Evolutionary conservation across 129 eudicot species (phyloP).

Genomic region (Helianthus tuberosus): DNA sequence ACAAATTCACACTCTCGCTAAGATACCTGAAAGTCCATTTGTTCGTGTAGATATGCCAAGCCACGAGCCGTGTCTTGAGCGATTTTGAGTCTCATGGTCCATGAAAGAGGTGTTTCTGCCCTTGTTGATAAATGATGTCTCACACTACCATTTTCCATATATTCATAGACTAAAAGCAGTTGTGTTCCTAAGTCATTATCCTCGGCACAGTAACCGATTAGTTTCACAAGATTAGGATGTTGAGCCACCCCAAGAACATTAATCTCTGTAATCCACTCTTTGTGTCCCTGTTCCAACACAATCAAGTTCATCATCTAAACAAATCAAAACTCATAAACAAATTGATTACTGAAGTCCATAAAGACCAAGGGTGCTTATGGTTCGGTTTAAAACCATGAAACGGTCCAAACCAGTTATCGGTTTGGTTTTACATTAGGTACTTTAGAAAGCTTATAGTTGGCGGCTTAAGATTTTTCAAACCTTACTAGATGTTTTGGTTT

Average conservation of each 20-base stretch:
- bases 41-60: slow-evolving; percentile 65
- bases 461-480: no score
- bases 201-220: slow-evolving; percentile 81
- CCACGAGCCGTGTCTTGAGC: slow-evolving; percentile 86
- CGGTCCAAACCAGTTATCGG: no score
- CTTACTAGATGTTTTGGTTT: no score
- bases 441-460: no score
- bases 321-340: no score
- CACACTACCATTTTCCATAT: slow-evolving; percentile 77
- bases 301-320: neutral
- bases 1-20: neutral
- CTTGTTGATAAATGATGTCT: slow-evolving; percentile 64
- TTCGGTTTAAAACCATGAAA: no score
- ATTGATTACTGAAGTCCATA: no score
- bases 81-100: slow-evolving; percentile 78
- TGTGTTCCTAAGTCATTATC: slow-evolving; percentile 81
- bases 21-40: slow-evolving; percentile 65
- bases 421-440: no score
- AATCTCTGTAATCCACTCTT: slow-evolving; percentile 90
- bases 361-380: no score
- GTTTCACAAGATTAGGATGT: slow-evolving; percentile 83
- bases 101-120: slow-evolving; percentile 52
- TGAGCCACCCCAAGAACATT: slow-evolving; percentile 72
- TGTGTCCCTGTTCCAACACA: slow-evolving; percentile 61
- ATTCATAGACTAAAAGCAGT: slow-evolving; percentile 68